Conservation (phyloP, 176 grass and related monocot genomes). For the Canna indica region DNA sequence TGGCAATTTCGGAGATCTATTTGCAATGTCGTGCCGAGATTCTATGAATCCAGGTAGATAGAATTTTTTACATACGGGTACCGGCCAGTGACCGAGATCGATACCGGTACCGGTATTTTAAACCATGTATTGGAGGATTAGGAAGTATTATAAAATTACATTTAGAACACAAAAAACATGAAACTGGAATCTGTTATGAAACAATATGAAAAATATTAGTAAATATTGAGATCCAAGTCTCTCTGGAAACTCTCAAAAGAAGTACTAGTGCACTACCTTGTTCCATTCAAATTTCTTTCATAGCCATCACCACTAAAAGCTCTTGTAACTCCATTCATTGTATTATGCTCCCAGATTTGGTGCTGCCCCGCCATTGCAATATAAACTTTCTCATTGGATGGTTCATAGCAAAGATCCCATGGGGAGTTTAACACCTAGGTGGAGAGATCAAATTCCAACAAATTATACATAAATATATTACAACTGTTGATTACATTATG, state of each 20-base stretch:
- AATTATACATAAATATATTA: not conserved
- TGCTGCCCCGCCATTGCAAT: constrained; percentile 98
- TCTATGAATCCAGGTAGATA: too few species aligned
- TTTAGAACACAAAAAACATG: not conserved
- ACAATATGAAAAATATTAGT: not conserved
- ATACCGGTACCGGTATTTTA: too few species aligned
- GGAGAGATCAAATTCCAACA: constrained; percentile 31
- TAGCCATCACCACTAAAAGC: constrained; percentile 88
- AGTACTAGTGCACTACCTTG: constrained; percentile 38
- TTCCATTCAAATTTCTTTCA: constrained; percentile 87
- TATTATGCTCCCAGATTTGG: constrained; percentile 85
- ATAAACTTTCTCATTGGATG: constrained; percentile 53
- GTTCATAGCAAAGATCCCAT: constrained; percentile 86
- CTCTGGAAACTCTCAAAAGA: not conserved
- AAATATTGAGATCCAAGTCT: not conserved
- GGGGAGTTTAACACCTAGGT: constrained; percentile 90
- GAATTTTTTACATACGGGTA: too few species aligned
- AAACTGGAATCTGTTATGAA: not conserved
- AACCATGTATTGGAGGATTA: not conserved
- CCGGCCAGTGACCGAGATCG: too few species aligned
- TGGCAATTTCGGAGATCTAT: too few species aligned
- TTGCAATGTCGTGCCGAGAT: too few species aligned
- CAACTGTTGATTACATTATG: constrained; percentile 14
- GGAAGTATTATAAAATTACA: not conserved
- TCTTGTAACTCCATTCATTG: constrained; percentile 45